phyloP scores from a whole-genome alignment of 768 basidiomycete genomes.

The Postia placenta region DNA sequence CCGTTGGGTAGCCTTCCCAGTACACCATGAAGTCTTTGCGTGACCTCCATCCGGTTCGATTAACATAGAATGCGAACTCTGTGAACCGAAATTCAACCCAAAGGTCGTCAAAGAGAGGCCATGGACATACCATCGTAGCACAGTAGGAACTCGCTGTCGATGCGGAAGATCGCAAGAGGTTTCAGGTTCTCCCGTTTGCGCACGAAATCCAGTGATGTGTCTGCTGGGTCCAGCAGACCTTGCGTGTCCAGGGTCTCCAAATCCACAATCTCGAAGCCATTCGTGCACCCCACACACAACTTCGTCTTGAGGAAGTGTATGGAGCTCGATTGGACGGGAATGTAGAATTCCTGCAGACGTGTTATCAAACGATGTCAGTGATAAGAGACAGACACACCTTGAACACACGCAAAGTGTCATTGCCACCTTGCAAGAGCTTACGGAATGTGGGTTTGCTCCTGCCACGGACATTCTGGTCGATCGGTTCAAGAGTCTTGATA shows the following conservation, averaged over 20 bases:
- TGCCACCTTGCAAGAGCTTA: constrained; percentile 89
- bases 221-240: constrained; percentile 88
- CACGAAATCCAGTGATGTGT: constrained; percentile 89
- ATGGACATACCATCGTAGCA: constrained; percentile 86
- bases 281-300: constrained; percentile 94
- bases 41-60: constrained; percentile 91
- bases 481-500: constrained; percentile 95
- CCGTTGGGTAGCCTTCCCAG: constrained; percentile 93
- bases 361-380: background rate
- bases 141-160: constrained; percentile 92
- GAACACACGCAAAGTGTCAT: constrained; percentile 89
- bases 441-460: constrained; percentile 88
- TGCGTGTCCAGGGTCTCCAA: constrained; percentile 96
- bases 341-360: constrained; percentile 84
- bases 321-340: constrained; percentile 94
- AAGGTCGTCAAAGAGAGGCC: background rate
- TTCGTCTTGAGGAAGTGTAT: constrained; percentile 97
- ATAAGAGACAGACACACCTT: constrained; percentile 44
- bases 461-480: constrained; percentile 80
- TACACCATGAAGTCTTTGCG: constrained; percentile 89
- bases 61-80: constrained; percentile 99
- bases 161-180: constrained; percentile 95
- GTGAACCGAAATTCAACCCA: constrained; percentile 4
- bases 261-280: constrained; percentile 98
- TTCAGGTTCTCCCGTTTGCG: constrained; percentile 73